Conservation (phyloP, 2,329 filamentous ascomycete species). For the Ophiocordyceps camponoti-rufipedis region DNA sequence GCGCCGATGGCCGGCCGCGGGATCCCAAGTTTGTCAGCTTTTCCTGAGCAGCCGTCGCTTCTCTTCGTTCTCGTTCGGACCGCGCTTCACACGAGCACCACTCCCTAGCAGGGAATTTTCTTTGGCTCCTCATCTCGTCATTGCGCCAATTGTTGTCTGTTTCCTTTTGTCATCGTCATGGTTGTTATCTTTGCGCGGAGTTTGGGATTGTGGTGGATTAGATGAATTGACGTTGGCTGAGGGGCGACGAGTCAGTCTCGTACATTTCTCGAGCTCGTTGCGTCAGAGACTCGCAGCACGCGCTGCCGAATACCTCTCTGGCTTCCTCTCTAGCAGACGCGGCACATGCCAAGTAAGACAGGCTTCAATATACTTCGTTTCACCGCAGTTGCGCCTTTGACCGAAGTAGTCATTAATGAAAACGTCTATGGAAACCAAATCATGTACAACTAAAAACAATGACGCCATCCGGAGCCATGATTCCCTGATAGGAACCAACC, state of each 20-base stretch:
- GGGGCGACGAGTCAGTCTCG: background rate
- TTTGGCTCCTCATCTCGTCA: background rate
- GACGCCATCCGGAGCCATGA: background rate
- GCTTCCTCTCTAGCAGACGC: background rate
- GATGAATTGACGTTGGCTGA: background rate
- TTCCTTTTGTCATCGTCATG: no score
- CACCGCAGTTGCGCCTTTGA: background rate
- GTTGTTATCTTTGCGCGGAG: background rate
- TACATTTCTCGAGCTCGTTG: background rate
- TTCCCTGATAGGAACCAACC: background rate
- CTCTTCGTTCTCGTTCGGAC: background rate
- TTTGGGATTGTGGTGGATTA: background rate
- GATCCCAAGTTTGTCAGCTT: slow-evolving; percentile 97
- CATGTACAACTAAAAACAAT: background rate
- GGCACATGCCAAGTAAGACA: background rate
- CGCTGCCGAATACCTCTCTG: background rate
- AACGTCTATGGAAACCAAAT: background rate
- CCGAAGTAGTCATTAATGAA: background rate
- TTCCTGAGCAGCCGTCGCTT: slow-evolving; percentile 12
- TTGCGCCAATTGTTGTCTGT: background rate
- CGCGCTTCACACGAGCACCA: background rate
- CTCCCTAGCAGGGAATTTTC: background rate
- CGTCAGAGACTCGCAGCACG: no score
- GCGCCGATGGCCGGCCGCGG: slow-evolving; percentile 65
- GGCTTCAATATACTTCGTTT: background rate